Conservation (phyloP, 108 stramenopile genomes). For the Fragilaria crotonensis region DNA sequence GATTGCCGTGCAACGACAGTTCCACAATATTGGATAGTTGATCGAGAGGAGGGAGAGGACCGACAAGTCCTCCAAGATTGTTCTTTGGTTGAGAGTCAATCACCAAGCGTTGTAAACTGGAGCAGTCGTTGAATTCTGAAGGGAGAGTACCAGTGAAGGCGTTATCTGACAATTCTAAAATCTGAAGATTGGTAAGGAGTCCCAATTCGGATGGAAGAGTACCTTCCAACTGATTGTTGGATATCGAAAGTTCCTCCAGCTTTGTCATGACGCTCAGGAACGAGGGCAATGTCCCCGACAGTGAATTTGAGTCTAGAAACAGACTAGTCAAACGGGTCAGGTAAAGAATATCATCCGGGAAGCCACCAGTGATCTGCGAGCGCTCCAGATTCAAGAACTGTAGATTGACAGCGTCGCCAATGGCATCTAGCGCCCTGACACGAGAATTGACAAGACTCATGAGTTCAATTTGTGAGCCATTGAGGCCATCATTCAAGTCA, state of each 20-base stretch:
- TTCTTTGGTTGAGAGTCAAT: slow-evolving; percentile 7
- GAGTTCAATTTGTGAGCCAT: slow-evolving; percentile 20
- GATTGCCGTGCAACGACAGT: slow-evolving; percentile 27
- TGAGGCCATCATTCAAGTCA: slow-evolving; percentile 48
- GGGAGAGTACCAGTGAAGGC: slow-evolving; percentile 35
- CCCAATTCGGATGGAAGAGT: slow-evolving; percentile 46
- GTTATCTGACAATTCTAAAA: slow-evolving; percentile 44
- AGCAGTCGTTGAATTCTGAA: slow-evolving; percentile 4
- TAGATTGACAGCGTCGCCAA: background rate
- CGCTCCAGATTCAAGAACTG: background rate
- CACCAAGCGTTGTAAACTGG: background rate
- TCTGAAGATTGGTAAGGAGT: slow-evolving; percentile 27
- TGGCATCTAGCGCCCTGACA: background rate
- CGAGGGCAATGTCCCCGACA: slow-evolving; percentile 14
- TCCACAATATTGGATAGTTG: slow-evolving; percentile 14
- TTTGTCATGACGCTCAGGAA: slow-evolving; percentile 7
- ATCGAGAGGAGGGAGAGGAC: slow-evolving; percentile 24
- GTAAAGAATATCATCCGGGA: slow-evolving; percentile 37
- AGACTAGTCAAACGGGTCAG: slow-evolving; percentile 47
- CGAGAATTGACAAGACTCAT: background rate
- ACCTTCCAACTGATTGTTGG: slow-evolving; percentile 38
- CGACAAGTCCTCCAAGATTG: slow-evolving; percentile 27
- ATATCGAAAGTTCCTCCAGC: slow-evolving; percentile 4
- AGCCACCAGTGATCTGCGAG: slow-evolving; percentile 13
- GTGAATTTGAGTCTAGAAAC: slow-evolving; percentile 24